Evolutionary conservation across 176 grass and related monocot species (phyloP).

Genomic region (Avena insularis): DNA sequence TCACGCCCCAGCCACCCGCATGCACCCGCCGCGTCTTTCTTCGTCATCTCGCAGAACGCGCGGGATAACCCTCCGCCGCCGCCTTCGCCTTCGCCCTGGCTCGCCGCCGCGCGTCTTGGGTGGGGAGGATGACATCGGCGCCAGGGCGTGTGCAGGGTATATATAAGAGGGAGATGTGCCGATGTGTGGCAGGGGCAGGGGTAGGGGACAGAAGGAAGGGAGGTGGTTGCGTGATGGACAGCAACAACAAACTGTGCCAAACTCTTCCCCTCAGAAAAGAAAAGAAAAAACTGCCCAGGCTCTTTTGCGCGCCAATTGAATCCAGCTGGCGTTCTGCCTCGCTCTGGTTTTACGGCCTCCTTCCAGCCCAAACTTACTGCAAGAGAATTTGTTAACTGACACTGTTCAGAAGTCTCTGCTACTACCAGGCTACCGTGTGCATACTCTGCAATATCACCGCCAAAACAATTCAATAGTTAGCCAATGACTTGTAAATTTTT

Average conservation of each 20-base stretch:
- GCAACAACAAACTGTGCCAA: constrained; percentile 20
- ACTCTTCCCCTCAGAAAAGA: too few relatives aligned
- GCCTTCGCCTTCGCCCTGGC: too few relatives aligned
- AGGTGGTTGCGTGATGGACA: constrained; percentile 40
- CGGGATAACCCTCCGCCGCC: not conserved
- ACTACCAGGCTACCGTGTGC: not conserved
- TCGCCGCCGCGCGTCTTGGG: not conserved
- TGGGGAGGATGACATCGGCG: constrained; percentile 44
- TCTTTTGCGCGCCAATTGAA: not conserved
- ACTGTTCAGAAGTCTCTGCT: not conserved
- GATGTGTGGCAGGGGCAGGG: not conserved
- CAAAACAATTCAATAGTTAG: not conserved
- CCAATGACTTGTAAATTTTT: not conserved
- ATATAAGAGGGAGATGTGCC: constrained; percentile 29
- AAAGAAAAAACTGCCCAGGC: not conserved
- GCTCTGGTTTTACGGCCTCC: constrained; percentile 28
- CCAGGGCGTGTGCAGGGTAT: constrained; percentile 15
- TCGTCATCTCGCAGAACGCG: constrained; percentile 58
- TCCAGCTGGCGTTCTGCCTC: constrained; percentile 40
- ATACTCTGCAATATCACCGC: not conserved
- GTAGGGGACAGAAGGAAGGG: not conserved
- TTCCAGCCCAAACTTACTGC: not conserved
- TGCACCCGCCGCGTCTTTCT: constrained; percentile 36
- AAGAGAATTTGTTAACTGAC: not conserved
- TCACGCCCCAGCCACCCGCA: constrained; percentile 74